Base-by-base conservation (phyloP, 495 filamentous ascomycete genomes). In the Poronia punctata region DNA sequence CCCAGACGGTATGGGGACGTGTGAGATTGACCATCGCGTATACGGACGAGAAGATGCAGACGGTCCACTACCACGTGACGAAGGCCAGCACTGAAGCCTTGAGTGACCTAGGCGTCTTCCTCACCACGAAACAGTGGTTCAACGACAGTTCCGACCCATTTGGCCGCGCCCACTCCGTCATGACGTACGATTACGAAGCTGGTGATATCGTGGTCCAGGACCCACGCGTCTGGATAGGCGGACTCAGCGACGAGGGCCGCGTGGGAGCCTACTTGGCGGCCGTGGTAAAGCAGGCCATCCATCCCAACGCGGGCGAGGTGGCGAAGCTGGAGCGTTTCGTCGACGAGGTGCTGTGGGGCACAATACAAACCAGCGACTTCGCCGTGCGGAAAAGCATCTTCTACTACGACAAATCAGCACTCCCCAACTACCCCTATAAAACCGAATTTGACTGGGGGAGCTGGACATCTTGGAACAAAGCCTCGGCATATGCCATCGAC, bases 161-260 rank as follows among this genome's bases (percentile, higher is more conserved):
- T 37, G 50, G 58, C 9, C 64, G 71, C 11, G 58, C 66, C 4
- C 65, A 65, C 2, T 74, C 71, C 0, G 53, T 71, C 28, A 71
- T 76, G 44, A 64, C 65, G 7, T 74, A 72, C 44, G 70, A 76
- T 30, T 59, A 62, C 31, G 60, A 65, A 8, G 38, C 54, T 3
- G 37, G 55, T 1, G 46, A 49, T 11, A 56, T 60, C 16, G 69
- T 72, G 25, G 50, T 61, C 2, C 71, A 76, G 45, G 71, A 76
- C 24, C 47, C 55, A 5, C 65, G 72, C 0, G 69, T 70, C 14
- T 76, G 72, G 72, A 72, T 74, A 17, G 61, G 70, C 5, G 71
- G 71, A 2, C 56, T 75, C 4, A 70, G 65, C 43, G 70, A 74
- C 38, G 72, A 76, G 60, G 71, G 65, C 12, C 71, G 71, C 5